Base-by-base conservation (phyloP, 768 basidiomycete species). In the Xerocomellus dryophilus region DNA sequence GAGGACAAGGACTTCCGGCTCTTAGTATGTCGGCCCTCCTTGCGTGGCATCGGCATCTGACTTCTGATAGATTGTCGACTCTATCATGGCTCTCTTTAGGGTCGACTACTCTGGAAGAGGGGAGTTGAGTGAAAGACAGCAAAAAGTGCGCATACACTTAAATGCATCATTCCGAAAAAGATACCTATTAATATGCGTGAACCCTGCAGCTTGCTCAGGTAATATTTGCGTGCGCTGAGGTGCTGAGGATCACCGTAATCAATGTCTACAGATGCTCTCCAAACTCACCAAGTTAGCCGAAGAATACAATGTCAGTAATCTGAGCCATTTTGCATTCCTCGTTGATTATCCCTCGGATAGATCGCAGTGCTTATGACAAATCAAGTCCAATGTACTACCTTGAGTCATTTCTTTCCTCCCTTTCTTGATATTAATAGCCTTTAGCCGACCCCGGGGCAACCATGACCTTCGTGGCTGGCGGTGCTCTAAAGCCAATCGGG, bases 1-100 rank as follows among this genome's bases (percentile, higher is more conserved):
- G 93, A 94, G 66, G 92, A 93, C 68, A 92, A 89, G 64, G 87
- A 90, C 63, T 93, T 85, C 62, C 77, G 84, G 43, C 77, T 90
- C 27, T 71, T 92, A 64, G 88, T 87, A 62, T 29, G 64, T 55
- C 54, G 35, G 12, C 9, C n/a, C 45, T 3, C 34, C n/a, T 17
- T 12, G 7, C 20, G 14, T 29, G 2, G 48, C 8, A 21, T 43
- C 20, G 11, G 17, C 8, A 18, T 45, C 47, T 67, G 39, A 71
- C 35, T 21, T 21, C 53, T 25, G 34, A 6, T 64, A 96, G 88
- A 93, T 98, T 54, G 82, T 98, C 34, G 96, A 98, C 68, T 94
- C 91, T 62, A 95, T 98, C 56, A 96, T 98, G 92, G 96, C 95
- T 27, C 79, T 96, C 7, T 98, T 98, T 70, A 84, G 93, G 18